Percentiles rank a stretch among this genome's conserved stretches.
Conservation (phyloP, 1,139 yeast genomes). For the Suhomyces yuchorum region DNA sequence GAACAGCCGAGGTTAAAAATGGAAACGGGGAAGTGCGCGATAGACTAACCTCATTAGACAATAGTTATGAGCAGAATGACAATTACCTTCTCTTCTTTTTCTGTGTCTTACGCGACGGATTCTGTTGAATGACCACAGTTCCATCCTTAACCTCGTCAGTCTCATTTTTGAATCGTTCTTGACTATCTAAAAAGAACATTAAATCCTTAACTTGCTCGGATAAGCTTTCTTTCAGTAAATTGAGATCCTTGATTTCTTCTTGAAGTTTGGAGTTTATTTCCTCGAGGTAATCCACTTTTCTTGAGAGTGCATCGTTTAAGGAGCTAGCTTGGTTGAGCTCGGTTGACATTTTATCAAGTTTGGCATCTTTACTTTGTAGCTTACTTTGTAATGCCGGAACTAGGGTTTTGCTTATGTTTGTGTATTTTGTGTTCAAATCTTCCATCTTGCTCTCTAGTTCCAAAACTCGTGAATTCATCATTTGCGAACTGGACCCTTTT, state of each 20-base stretch:
- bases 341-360: constrained; percentile 31
- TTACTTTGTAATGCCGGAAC: constrained; percentile 40
- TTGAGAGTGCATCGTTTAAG: constrained; percentile 57
- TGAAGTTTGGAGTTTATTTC: constrained; percentile 37
- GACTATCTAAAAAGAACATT: constrained; percentile 79
- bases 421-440: constrained; percentile 28
- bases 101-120: constrained; percentile 20
- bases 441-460: constrained; percentile 41
- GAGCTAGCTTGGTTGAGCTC: constrained; percentile 39
- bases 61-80: neutral
- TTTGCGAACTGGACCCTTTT: constrained; percentile 22
- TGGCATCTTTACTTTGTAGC: constrained; percentile 34
- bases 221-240: constrained; percentile 51
- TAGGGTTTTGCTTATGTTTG: constrained; percentile 27
- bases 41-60: neutral
- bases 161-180: constrained; percentile 69
- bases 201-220: constrained; percentile 75
- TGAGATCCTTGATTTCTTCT: constrained; percentile 24
- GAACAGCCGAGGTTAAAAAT: neutral
- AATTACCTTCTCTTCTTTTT: constrained; percentile 22
- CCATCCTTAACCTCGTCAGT: constrained; percentile 75
- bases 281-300: constrained; percentile 55
- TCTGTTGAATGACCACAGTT: constrained; percentile 51
- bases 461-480: constrained; percentile 22
- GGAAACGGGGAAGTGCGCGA: neutral